A percentile compares a stretch with the other conserved stretches of the same genome.
Conservation (phyloP, 2,329 filamentous ascomycete species). For the Stemphylium beticola region DNA sequence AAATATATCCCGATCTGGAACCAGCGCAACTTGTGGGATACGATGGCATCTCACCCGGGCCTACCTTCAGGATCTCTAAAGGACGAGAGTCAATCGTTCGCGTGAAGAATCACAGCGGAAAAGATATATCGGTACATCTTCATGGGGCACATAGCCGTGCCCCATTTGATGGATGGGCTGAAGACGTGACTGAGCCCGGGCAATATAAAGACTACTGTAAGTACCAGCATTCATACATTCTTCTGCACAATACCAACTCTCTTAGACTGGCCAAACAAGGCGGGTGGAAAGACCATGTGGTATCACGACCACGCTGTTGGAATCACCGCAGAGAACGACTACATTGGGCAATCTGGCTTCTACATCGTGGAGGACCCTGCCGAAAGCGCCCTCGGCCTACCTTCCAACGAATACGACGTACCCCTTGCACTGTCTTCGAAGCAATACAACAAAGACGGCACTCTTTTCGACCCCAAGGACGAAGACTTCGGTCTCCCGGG, state of each 20-base stretch:
- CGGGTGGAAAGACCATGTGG: slow-evolving; percentile 62
- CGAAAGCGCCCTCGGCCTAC: slow-evolving; percentile 59
- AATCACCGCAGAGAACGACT: slow-evolving; percentile 63
- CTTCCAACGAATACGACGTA: slow-evolving; percentile 61
- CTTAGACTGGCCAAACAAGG: slow-evolving; percentile 61
- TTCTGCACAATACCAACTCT: slow-evolving; percentile 2
- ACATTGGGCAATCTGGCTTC: slow-evolving; percentile 64
- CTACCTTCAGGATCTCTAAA: slow-evolving; percentile 58
- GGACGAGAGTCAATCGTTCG: slow-evolving; percentile 62
- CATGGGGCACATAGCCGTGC: slow-evolving; percentile 59
- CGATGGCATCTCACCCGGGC: slow-evolving; percentile 63
- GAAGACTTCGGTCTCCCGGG: slow-evolving; percentile 60
- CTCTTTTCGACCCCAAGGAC: slow-evolving; percentile 56
- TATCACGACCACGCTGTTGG: slow-evolving; percentile 57
- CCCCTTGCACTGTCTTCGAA: slow-evolving; percentile 61
- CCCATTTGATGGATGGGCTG: slow-evolving; percentile 62
- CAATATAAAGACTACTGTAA: slow-evolving; percentile 58
- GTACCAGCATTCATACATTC: background rate
- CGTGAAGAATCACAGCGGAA: slow-evolving; percentile 59
- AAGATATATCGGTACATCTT: slow-evolving; percentile 60
- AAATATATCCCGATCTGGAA: slow-evolving; percentile 53
- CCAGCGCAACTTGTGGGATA: slow-evolving; percentile 58
- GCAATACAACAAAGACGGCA: slow-evolving; percentile 61
- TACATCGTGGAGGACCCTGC: slow-evolving; percentile 62
- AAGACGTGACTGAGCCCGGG: slow-evolving; percentile 58